Evolutionary conservation across 768 basidiomycete species (phyloP).

Genomic region (Candolleomyces aberdarensis): DNA sequence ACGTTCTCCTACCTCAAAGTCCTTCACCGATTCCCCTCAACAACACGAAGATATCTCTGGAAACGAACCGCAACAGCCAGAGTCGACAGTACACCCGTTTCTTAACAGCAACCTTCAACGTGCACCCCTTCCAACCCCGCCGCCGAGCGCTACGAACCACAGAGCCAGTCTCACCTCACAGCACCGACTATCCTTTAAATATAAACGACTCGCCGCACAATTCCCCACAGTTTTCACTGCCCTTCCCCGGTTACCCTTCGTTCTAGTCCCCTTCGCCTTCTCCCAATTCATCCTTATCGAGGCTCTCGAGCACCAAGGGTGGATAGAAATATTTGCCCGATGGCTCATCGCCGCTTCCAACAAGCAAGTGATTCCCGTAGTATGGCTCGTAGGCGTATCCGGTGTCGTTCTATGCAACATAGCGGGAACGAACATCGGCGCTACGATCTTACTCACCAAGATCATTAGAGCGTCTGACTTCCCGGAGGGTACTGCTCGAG

Average conservation of each 20-base stretch:
- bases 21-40: background rate
- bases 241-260: slow-evolving; percentile 71
- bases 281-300: slow-evolving; percentile 94
- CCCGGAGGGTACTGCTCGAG: slow-evolving; percentile 34
- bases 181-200: too few species aligned
- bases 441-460: slow-evolving; percentile 85
- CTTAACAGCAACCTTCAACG: background rate
- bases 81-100: too few species aligned
- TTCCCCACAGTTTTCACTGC: slow-evolving; percentile 75
- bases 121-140: background rate
- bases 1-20: background rate
- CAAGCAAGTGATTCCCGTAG: slow-evolving; percentile 42
- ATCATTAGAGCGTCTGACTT: slow-evolving; percentile 52
- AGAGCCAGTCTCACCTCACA: too few species aligned
- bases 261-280: slow-evolving; percentile 88
- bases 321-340: slow-evolving; percentile 78
- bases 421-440: slow-evolving; percentile 88
- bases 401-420: slow-evolving; percentile 77
- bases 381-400: slow-evolving; percentile 69
- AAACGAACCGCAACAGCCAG: background rate
- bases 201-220: slow-evolving; percentile 6
- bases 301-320: slow-evolving; percentile 75
- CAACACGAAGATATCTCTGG: background rate
- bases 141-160: too few species aligned
- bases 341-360: slow-evolving; percentile 57